Base-by-base conservation (phyloP, 2,329 filamentous ascomycete species). In the Trichoderma pleuroti region DNA sequence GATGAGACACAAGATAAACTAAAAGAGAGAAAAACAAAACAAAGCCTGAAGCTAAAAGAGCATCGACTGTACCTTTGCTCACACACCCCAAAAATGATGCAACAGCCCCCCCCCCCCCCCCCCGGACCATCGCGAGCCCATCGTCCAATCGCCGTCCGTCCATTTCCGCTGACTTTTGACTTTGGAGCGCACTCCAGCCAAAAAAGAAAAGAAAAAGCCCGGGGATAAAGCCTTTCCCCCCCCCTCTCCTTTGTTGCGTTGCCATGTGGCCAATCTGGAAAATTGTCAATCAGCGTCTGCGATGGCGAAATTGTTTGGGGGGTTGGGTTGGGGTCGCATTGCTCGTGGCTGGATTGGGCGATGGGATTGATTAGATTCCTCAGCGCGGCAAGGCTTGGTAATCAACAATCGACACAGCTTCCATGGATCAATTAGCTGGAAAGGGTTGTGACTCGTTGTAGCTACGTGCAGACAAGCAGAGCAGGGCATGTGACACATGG, bases 11-110 rank as follows among this genome's bases (percentile, higher is more conserved):
- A 52, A 14, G 42, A 52, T 5, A 52, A 52, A 14, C 39, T 21
- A 4, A 3, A 12, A 3, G 21, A 14, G 5, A 5, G 24, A 12
- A 6, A 49, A 49, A 11, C 24, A 14, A 11, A 52, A 24, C 2
- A 18, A n/a, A n/a, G 18, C 5, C 28, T 12, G 28, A 26, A 32
- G n/a, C 46, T 65, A 52, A 18, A 56, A 66, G 28, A 16, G 6
- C 36, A 42, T 8, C 6, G 18, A 46, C 42, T 46, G 26, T 30
- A 32, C 42, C 39, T 42, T 4, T n/a, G 8, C 39, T 34, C 42
- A 34, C 28, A 28, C 28, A n/a, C n/a, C n/a, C 61, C 34, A 26
- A 59, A 60, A 59, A 68, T 68, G 65, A 68, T 68, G 65, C 65
- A 68, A 68, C 46, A 11, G 26, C 26, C 46, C n/a, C n/a, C n/a